Base-by-base conservation (phyloP, 2,329 filamentous ascomycete species). In the Zalaria sp. region DNA sequence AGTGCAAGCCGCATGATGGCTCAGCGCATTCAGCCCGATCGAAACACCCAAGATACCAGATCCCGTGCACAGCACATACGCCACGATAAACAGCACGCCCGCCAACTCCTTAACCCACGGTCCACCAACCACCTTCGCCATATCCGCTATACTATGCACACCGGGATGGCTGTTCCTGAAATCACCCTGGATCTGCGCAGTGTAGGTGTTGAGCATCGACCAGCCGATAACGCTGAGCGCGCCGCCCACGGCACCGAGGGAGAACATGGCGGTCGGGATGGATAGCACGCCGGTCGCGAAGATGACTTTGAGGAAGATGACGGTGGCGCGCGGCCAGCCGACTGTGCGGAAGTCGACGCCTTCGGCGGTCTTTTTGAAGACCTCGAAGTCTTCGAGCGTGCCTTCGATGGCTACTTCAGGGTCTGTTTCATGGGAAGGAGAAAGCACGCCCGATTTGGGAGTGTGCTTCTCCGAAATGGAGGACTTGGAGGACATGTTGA, bases 1-100 rank as follows among this genome's bases (percentile, higher is more conserved):
- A 0, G 75, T 77, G 51, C 76, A 81, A 3, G 69, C 59, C 3
- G 68, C 69, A 49, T 79, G 75, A 27, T 64, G 61, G 0, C 72
- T 75, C 2, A 80, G 61, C 0, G 74, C 72, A 49, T 81, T 80
- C 40, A 80, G 58, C 0, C 67, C 75, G 0, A 72, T 72, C 0
- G 73, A 73, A 1, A 76, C 66, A 8, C 72, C 73, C 31, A 79
- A 63, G 45, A 80, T 75, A 4, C 75, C 74, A 1, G 69, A 71
- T 1, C 68, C 74, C 5, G 67, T 65, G 31, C 69, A 69, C 9
- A 79, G 68, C 34, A 76, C 64, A 44, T 74, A 77, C 3, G 71
- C 72, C 5, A 77, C 56, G 10, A 77, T 65, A 55, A 78, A 79
- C 2, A 79, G 53, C 1, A 67, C 50, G 0, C 75, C 75, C 6